A percentile compares a stretch with the other conserved stretches of the same genome.
phyloP scores from a whole-genome alignment of 345 rosid species.

The Euphorbia tirucalli region DNA sequence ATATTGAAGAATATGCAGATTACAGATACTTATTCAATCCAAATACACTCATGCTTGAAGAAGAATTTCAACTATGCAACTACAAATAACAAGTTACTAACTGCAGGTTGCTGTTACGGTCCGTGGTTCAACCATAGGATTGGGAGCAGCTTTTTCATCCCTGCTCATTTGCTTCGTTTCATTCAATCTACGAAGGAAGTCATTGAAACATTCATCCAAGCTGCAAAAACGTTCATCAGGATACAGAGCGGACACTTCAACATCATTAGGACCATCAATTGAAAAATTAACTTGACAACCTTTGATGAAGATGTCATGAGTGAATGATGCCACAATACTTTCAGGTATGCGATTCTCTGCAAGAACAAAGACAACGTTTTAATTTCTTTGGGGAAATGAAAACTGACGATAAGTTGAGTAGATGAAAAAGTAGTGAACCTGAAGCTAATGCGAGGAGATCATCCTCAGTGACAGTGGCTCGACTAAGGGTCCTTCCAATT shows the following conservation, averaged over 20 bases:
- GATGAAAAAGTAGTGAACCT: constrained; percentile 29
- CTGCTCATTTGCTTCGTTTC: constrained; percentile 12
- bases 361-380: neutral
- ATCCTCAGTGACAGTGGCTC: constrained; percentile 45
- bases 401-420: too few species aligned
- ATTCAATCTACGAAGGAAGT: constrained; percentile 33
- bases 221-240: constrained; percentile 46
- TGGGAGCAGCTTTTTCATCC: constrained; percentile 16
- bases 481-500: constrained; percentile 51
- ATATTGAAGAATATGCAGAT: neutral
- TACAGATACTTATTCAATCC: neutral
- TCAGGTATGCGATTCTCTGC: constrained; percentile 58
- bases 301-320: constrained; percentile 69
- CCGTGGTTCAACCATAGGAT: constrained; percentile 27
- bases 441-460: constrained; percentile 54
- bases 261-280: constrained; percentile 36
- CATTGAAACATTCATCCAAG: constrained; percentile 54
- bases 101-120: constrained; percentile 33
- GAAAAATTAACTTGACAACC: constrained; percentile 60
- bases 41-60: neutral
- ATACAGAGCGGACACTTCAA: constrained; percentile 45
- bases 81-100: neutral
- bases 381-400: too few species aligned
- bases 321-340: constrained; percentile 66
- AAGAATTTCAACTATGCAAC: neutral